These are phyloP conservation scores for Actinomortierella ambigua DNA, from an alignment of 371 early-diverging fungal genomes.

Conservation along the genomic window DNA sequence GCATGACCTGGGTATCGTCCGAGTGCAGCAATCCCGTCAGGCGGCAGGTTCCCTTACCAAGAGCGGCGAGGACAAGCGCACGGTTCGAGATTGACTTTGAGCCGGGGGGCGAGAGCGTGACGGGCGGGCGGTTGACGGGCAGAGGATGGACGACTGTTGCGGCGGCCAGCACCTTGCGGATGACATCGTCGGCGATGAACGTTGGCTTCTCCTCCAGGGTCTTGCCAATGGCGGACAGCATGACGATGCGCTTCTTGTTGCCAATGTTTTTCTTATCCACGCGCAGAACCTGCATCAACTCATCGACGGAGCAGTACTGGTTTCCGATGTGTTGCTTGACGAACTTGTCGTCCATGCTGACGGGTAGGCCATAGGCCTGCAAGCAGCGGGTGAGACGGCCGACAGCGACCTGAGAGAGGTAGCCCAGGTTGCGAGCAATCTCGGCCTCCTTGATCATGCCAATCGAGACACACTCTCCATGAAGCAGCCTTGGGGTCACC, in stretches of 20 bases:
- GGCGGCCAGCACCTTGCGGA: slow-evolving; percentile 81
- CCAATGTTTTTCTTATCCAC: slow-evolving; percentile 98
- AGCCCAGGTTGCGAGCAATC: slow-evolving; percentile 87
- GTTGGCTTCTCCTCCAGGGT: slow-evolving; percentile 86
- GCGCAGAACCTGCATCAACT: slow-evolving; percentile 88
- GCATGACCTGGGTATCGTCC: slow-evolving; percentile 98
- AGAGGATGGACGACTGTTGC: slow-evolving; percentile 72
- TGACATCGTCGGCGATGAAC: slow-evolving; percentile 81
- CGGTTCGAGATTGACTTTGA: slow-evolving; percentile 98
- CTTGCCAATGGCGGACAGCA: slow-evolving; percentile 84
- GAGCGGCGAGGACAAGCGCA: slow-evolving; percentile 90
- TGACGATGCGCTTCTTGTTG: slow-evolving; percentile 90
- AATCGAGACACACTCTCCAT: slow-evolving; percentile 96
- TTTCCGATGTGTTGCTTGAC: slow-evolving; percentile 71
- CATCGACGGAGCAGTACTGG: slow-evolving; percentile 73
- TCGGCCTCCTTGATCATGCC: slow-evolving; percentile 97
- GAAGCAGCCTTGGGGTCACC: slow-evolving; percentile 87
- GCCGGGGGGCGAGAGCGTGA: slow-evolving; percentile 85
- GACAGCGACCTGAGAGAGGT: slow-evolving; percentile 87
- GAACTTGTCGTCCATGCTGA: slow-evolving; percentile 79
- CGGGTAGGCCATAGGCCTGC: slow-evolving; percentile 87
- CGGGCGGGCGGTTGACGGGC: slow-evolving; percentile 60
- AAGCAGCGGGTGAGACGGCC: slow-evolving; percentile 89
- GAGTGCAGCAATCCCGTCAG: slow-evolving; percentile 91
- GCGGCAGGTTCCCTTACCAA: slow-evolving; percentile 85